phyloP scores from a whole-genome alignment of 202 grass and related monocot genomes.

The Musa balbisiana region DNA sequence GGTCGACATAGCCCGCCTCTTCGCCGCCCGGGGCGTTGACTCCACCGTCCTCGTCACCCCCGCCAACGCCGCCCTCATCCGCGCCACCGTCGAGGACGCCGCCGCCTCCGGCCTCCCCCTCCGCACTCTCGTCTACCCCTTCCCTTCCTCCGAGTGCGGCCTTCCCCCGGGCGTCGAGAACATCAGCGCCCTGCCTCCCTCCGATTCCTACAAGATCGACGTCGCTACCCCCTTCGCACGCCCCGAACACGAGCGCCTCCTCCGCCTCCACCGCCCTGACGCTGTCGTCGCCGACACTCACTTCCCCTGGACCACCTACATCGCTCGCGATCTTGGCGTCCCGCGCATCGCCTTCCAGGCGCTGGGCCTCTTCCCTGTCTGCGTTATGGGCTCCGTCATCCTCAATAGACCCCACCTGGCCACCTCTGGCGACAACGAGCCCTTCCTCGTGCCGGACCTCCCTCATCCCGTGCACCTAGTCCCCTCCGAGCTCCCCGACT shows the following conservation, averaged over 20 bases:
- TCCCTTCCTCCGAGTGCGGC: neutral
- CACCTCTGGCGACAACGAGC: neutral
- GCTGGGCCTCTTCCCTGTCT: slow-evolving; percentile 1
- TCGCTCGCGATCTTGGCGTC: neutral
- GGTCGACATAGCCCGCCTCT: slow-evolving; percentile 10
- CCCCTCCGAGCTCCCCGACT: neutral
- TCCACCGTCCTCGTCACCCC: slow-evolving; percentile 13
- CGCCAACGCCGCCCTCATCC: slow-evolving; percentile 6
- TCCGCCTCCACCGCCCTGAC: slow-evolving; percentile 10
- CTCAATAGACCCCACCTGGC: neutral
- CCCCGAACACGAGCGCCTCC: neutral
- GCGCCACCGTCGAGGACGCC: neutral
- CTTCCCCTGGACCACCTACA: slow-evolving; percentile 2
- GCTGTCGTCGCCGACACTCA: slow-evolving; percentile 6
- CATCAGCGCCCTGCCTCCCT: slow-evolving; percentile 8
- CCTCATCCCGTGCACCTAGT: neutral
- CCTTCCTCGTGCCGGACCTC: neutral
- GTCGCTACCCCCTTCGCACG: neutral
- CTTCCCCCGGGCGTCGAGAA: slow-evolving; percentile 9
- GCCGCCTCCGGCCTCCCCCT: slow-evolving; percentile 4
- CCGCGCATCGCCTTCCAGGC: neutral
- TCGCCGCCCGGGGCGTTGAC: slow-evolving; percentile 5
- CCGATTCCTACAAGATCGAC: slow-evolving; percentile 12
- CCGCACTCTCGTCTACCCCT: slow-evolving; percentile 10
- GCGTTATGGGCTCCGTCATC: neutral